These are phyloP conservation scores for Podaxis pistillaris DNA, from an alignment of 768 basidiomycete species.

Conservation along the genomic window DNA sequence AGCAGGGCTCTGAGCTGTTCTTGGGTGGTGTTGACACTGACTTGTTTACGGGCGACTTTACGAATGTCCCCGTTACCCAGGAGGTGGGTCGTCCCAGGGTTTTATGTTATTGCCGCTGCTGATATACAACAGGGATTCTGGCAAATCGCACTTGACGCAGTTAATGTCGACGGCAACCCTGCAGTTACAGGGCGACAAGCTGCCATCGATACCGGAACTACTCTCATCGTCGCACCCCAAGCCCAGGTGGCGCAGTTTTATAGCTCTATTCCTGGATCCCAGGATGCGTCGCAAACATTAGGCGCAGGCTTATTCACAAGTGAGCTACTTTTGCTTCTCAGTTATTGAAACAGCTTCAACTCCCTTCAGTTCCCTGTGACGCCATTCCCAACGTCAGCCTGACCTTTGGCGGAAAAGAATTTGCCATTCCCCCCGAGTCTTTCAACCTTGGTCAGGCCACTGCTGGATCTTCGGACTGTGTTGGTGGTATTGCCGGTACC, in stretches of 20 bases:
- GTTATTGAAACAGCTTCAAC: neutral
- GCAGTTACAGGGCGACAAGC: constrained; percentile 21
- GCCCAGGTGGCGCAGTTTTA: constrained; percentile 27
- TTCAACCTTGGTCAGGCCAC: constrained; percentile 44
- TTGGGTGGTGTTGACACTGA: constrained; percentile 51
- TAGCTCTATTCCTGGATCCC: constrained; percentile 29
- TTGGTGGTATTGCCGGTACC: constrained; percentile 32
- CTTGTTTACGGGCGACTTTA: constrained; percentile 44
- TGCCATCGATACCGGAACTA: constrained; percentile 43
- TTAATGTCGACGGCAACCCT: constrained; percentile 25
- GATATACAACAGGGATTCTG: constrained; percentile 27
- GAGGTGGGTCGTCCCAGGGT: constrained; percentile 19
- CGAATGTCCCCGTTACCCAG: constrained; percentile 33
- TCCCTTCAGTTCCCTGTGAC: constrained; percentile 28
- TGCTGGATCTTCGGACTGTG: constrained; percentile 53
- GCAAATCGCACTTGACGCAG: constrained; percentile 29
- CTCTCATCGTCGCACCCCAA: constrained; percentile 35
- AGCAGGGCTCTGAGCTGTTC: constrained; percentile 47
- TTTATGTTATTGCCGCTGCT: neutral
- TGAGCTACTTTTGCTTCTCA: constrained; percentile 3
- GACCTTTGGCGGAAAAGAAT: constrained; percentile 35
- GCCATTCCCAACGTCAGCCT: constrained; percentile 29
- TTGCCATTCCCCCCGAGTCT: constrained; percentile 41
- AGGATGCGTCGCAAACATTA: constrained; percentile 23
- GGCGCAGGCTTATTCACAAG: constrained; percentile 31